These are phyloP conservation scores for Xerocomellus intermedius DNA, from an alignment of 768 basidiomycete genomes.

Conservation along the genomic window DNA sequence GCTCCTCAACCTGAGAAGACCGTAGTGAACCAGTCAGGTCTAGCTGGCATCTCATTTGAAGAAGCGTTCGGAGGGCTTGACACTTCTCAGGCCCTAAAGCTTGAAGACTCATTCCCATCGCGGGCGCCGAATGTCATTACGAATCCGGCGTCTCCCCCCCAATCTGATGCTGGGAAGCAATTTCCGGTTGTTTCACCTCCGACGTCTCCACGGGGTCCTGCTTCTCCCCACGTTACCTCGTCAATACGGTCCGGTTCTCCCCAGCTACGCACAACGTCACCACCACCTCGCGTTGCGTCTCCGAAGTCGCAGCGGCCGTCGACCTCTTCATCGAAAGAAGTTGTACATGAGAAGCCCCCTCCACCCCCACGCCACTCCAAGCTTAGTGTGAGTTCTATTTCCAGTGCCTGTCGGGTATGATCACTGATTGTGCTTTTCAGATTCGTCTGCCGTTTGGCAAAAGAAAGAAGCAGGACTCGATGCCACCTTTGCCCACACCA, in stretches of 20 bases:
- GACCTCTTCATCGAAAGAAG: constrained; percentile 57
- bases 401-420: background rate
- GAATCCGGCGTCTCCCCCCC: constrained; percentile 19
- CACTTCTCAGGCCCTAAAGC: constrained; percentile 38
- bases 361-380: constrained; percentile 63
- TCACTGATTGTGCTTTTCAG: constrained; percentile 29
- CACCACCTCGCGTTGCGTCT: constrained; percentile 49
- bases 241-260: constrained; percentile 41
- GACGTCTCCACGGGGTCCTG: constrained; percentile 38
- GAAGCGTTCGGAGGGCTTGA: constrained; percentile 54
- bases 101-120: constrained; percentile 40
- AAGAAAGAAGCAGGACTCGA: constrained; percentile 64
- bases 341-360: constrained; percentile 51
- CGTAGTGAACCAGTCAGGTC: constrained; percentile 4
- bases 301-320: constrained; percentile 57
- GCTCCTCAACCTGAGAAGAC: constrained; percentile 18
- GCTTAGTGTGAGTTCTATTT: constrained; percentile 60
- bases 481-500: constrained; percentile 42
- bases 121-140: constrained; percentile 33
- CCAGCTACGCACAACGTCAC: constrained; percentile 42
- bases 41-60: constrained; percentile 43
- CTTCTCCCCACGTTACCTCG: constrained; percentile 29
- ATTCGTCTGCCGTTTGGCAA: constrained; percentile 78
- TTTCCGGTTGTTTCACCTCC: constrained; percentile 41
- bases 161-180: constrained; percentile 25